These are phyloP conservation scores for Termitomyces sp. DNA, from an alignment of 768 basidiomycete species.

Conservation along the genomic window DNA sequence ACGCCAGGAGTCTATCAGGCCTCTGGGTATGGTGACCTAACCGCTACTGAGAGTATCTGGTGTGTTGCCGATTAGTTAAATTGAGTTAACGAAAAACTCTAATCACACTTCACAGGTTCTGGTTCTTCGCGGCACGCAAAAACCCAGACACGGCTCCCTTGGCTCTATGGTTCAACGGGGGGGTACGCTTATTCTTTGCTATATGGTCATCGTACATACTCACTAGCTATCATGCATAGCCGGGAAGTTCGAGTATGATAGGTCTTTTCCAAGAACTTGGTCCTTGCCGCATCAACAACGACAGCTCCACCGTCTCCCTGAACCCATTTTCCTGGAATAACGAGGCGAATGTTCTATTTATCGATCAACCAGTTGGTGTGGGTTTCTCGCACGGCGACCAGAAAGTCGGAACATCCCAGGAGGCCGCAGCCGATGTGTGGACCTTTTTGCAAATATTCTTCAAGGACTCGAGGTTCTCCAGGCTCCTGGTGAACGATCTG, in stretches of 20 bases:
- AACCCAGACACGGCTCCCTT: constrained; percentile 58
- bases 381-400: constrained; percentile 56
- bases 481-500: constrained; percentile 37
- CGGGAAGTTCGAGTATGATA: constrained; percentile 51
- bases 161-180: constrained; percentile 63
- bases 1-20: constrained; percentile 57
- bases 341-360: constrained; percentile 50
- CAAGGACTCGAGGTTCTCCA: constrained; percentile 44
- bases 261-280: constrained; percentile 74
- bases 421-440: constrained; percentile 56
- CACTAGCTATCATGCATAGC: constrained; percentile 21
- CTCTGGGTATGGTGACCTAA: constrained; percentile 60
- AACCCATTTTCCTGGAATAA: constrained; percentile 60
- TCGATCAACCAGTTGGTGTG: constrained; percentile 58
- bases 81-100: neutral
- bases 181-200: constrained; percentile 24
- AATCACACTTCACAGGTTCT: constrained; percentile 43
- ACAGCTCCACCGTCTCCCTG: constrained; percentile 37
- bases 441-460: constrained; percentile 60
- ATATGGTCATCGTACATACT: neutral
- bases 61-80: constrained; percentile 10
- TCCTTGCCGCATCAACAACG: constrained; percentile 62
- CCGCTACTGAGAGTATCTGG: constrained; percentile 54
- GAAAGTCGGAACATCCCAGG: constrained; percentile 43
- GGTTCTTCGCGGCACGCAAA: constrained; percentile 63